phyloP scores from a whole-genome alignment of 495 filamentous ascomycete species.

The Entonaema liquescens region DNA sequence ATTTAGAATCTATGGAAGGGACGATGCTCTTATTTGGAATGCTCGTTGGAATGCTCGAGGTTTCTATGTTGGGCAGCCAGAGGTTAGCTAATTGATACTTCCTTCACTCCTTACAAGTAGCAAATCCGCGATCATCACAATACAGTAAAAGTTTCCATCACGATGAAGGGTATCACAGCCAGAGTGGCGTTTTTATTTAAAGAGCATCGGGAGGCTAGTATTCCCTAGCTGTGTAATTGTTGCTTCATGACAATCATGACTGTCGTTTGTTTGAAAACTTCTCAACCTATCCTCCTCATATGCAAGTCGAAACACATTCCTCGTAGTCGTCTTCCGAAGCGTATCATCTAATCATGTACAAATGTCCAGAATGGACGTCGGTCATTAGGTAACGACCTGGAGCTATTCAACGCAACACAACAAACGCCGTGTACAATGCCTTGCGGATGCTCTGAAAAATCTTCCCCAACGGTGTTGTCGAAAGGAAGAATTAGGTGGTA shows the following conservation, averaged over 20 bases:
- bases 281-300: constrained; percentile 21
- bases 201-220: constrained; percentile 3
- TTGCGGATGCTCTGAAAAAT: constrained; percentile 17
- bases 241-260: constrained; percentile 39
- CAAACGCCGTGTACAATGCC: constrained; percentile 36
- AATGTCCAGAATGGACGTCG: constrained; percentile 16
- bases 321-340: constrained; percentile 16
- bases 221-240: constrained; percentile 31
- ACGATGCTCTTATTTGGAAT: neutral
- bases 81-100: neutral
- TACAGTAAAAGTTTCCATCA: neutral
- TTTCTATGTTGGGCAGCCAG: neutral
- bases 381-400: constrained; percentile 17
- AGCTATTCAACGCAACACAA: constrained; percentile 31
- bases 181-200: constrained; percentile 25
- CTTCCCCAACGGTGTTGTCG: constrained; percentile 1
- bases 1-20: constrained; percentile 3
- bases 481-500: constrained; percentile 21
- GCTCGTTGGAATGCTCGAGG: neutral
- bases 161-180: constrained; percentile 30
- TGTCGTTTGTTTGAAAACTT: constrained; percentile 22
- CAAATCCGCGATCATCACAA: neutral
- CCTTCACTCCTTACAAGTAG: neutral
- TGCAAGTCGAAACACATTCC: constrained; percentile 22
- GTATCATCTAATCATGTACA: constrained; percentile 30